Evolutionary conservation across 108 stramenopile species (phyloP), one percentile per base, ranked within the genome.

Genomic region (Poteriospumella lacustris): DNA sequence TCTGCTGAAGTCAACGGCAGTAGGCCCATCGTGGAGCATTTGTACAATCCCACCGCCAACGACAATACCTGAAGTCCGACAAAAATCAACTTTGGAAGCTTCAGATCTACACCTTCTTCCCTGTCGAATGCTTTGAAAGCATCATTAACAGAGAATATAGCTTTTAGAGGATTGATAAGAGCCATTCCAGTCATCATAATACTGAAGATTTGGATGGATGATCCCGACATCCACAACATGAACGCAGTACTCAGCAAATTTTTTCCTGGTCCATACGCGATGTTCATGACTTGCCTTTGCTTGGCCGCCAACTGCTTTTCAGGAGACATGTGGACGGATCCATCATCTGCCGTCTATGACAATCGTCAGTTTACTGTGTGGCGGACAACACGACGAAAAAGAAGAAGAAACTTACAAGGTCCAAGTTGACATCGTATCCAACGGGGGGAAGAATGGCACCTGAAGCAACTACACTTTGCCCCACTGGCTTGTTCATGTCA

Each of bases 181-280:
- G 79, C 70, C 70, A 75, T 73, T 1, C 79, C 79, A 1, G 52
- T 58, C 69, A 79, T 59, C 79, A 79, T 78, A 31, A 78, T 78
- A 43, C 58, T 69, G 41, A 73, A 79, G 58, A 79, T 79, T 40
- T 79, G 42, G 39, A 79, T 2, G 3, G 40, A 34, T 1, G 70
- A 58, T n/a, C 79, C 79, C n/a, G 26, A 29, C 79, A 79, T 79
- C 70, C 72, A 79, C 28, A 79, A 41, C 79, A 79, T 79, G 58
- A 79, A 79, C n/a, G n/a, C n/a, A n/a, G n/a, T n/a, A n/a, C n/a
- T n/a, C 52, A 56, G 19, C n/a, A 56, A 24, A 24, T 56, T 56
- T 56, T 56, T 56, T 24, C 52, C 52, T 24, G 52, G 52, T 24
- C 52, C 52, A 56, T 56, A 56, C 19, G 52, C 52, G 24, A 56